Evolutionary conservation across 495 filamentous ascomycete species (phyloP).

Genomic region (Lasiosphaeria ovina): DNA sequence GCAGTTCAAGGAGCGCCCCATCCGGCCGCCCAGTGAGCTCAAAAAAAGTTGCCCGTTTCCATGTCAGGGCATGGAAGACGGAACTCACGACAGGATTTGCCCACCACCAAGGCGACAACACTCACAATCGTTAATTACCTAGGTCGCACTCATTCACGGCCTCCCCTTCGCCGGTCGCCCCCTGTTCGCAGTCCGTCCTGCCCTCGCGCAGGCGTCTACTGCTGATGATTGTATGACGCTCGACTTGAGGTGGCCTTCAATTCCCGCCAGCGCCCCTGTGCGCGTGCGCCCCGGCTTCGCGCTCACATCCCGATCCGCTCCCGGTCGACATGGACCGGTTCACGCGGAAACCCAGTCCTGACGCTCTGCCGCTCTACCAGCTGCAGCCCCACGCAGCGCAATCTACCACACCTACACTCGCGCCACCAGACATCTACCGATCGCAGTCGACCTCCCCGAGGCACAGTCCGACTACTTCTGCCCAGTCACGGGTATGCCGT

Average conservation of each 20-base stretch:
- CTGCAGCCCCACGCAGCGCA: slow-evolving; percentile 16
- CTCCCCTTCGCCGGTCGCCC: too few relatives aligned
- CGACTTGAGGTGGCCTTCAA: slow-evolving; percentile 13
- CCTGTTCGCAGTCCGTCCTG: too few relatives aligned
- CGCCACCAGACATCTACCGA: slow-evolving; percentile 25
- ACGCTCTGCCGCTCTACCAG: slow-evolving; percentile 38
- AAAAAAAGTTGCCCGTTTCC: slow-evolving; percentile 5
- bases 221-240: slow-evolving; percentile 24
- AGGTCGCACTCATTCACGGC: too few relatives aligned
- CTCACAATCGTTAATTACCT: too few relatives aligned
- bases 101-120: not conserved
- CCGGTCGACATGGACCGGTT: slow-evolving; percentile 31
- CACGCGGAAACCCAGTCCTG: slow-evolving; percentile 30
- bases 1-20: not conserved
- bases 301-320: not conserved
- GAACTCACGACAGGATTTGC: not conserved
- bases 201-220: not conserved
- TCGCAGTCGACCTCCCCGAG: slow-evolving; percentile 36
- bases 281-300: slow-evolving; percentile 25
- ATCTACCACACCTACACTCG: slow-evolving; percentile 17
- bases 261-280: slow-evolving; percentile 25
- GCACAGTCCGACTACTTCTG: slow-evolving; percentile 42
- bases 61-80: not conserved
- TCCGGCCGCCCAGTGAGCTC: slow-evolving; percentile 6
- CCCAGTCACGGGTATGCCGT: slow-evolving; percentile 44